Percentiles rank a stretch among this genome's conserved stretches.
phyloP scores from a whole-genome alignment of 805 yeast species.

The Candida silvicultrix region DNA sequence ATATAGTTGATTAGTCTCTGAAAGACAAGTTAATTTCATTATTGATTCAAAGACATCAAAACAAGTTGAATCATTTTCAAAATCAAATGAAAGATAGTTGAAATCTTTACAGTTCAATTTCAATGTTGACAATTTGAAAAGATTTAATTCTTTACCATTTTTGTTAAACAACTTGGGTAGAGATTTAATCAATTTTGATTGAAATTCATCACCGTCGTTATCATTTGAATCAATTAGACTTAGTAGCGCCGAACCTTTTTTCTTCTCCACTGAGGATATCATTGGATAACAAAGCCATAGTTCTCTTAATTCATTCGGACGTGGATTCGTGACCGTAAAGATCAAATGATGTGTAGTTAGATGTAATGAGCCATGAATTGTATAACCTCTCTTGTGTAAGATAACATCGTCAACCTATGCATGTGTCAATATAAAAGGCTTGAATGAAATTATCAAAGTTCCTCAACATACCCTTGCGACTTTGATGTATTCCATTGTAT shows the following conservation, averaged over 20 bases:
- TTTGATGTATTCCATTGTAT: constrained; percentile 52
- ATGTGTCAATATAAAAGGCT: too few relatives aligned
- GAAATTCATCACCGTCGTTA: not conserved
- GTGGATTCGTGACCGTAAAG: constrained; percentile 33
- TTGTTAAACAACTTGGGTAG: constrained; percentile 12
- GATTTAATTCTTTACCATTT: constrained; percentile 24
- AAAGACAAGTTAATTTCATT: constrained; percentile 54
- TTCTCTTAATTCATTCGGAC: constrained; percentile 40
- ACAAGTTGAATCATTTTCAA: constrained; percentile 51
- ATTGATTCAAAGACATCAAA: constrained; percentile 69
- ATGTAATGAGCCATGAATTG: constrained; percentile 55
- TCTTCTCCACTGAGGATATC: constrained; percentile 54
- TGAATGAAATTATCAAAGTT: too few relatives aligned
- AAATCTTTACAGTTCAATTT: constrained; percentile 81
- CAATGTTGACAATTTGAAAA: constrained; percentile 39
- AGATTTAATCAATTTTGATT: constrained; percentile 6
- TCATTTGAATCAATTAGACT: constrained; percentile 12
- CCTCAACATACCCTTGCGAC: constrained; percentile 40
- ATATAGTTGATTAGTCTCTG: constrained; percentile 53
- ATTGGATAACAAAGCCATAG: constrained; percentile 92
- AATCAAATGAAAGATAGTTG: constrained; percentile 73
- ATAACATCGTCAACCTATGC: constrained; percentile 40
- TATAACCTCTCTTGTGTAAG: constrained; percentile 51
- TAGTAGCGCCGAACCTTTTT: constrained; percentile 41
- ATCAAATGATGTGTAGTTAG: constrained; percentile 73